Base-by-base conservation (phyloP, 2,329 filamentous ascomycete genomes). In the Pseudocercospora macadamiae region DNA sequence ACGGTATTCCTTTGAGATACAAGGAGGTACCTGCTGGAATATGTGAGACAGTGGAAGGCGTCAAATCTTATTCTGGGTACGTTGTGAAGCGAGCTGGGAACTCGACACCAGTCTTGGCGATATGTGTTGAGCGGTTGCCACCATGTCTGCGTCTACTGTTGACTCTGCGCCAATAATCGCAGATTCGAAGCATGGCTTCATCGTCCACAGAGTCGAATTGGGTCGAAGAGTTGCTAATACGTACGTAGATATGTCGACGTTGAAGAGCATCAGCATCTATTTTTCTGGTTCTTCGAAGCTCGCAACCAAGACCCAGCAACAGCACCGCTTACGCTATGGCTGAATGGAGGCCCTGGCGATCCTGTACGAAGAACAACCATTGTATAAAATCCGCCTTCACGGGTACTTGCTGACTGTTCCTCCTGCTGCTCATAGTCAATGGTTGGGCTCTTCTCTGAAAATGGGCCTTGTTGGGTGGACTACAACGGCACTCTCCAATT, bases 311-410 rank as follows among this genome's bases (percentile, higher is more conserved):
- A 80, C 64, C 77, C 83, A 0, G 60, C 65, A 6, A 76, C 79
- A 47, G 83, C 83, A 3, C 85, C 84, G 0, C 71, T 87, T n/a
- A 80, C 82, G 0, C 79, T 86, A 14, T 88, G 83, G 81, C 79
- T 88, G 67, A 82, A 82, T 60, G 83, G 82, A 47, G 86, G 85
- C 0, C 85, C 85, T 3, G 85, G 85, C 2, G 79, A 78, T 5
- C 80, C 79, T 9, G n/a, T n/a, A n/a, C n/a, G n/a, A n/a, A n/a
- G n/a, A n/a, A n/a, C n/a, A n/a, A n/a, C n/a, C n/a, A n/a, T n/a
- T n/a, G n/a, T n/a, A n/a, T n/a, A n/a, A n/a, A n/a, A n/a, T n/a
- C n/a, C n/a, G n/a, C n/a, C n/a, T n/a, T n/a, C n/a, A n/a, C n/a
- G n/a, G n/a, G n/a, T n/a, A n/a, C n/a, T n/a, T n/a, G n/a, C n/a